phyloP scores from a whole-genome alignment of 768 basidiomycete genomes.

The Omphalotus guepiniiformis region DNA sequence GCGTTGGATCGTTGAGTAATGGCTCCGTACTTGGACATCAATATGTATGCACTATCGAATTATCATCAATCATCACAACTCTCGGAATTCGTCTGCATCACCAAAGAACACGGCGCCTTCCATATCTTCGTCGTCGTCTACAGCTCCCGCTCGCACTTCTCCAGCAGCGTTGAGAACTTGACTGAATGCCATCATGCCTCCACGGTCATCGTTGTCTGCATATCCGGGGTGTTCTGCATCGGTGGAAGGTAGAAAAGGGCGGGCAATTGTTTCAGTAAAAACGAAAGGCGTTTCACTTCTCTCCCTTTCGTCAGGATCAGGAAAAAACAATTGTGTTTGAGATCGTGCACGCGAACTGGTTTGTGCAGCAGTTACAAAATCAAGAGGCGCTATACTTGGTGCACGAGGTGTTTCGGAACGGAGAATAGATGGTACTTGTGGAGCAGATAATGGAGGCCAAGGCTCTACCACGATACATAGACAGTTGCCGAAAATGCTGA shows the following conservation, averaged over 20 bases:
- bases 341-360: slow-evolving; percentile 29
- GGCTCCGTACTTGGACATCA: too few species aligned
- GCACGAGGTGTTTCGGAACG: slow-evolving; percentile 20
- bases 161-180: slow-evolving; percentile 61
- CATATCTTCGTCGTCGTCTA: slow-evolving; percentile 72
- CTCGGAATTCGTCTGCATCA: slow-evolving; percentile 75
- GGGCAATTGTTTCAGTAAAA: slow-evolving; percentile 2
- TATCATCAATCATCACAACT: slow-evolving; percentile 36
- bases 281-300: slow-evolving; percentile 32
- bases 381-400: slow-evolving; percentile 29
- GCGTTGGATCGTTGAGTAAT: too few species aligned
- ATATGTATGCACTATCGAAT: neutral
- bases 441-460: slow-evolving; percentile 50
- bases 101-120: slow-evolving; percentile 73
- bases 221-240: slow-evolving; percentile 25
- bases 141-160: slow-evolving; percentile 51
- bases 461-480: slow-evolving; percentile 84
- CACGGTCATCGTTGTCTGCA: slow-evolving; percentile 36
- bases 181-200: slow-evolving; percentile 71
- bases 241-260: slow-evolving; percentile 31
- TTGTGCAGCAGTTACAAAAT: slow-evolving; percentile 20
- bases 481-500: slow-evolving; percentile 66
- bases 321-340: slow-evolving; percentile 70
- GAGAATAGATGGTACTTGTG: slow-evolving; percentile 21
- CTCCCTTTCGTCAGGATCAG: slow-evolving; percentile 50